A percentile compares a stretch with the other conserved stretches of the same genome.
These are phyloP conservation scores for Meredithiella fracta DNA, from an alignment of 2,329 filamentous ascomycete genomes.

Conservation along the genomic window DNA sequence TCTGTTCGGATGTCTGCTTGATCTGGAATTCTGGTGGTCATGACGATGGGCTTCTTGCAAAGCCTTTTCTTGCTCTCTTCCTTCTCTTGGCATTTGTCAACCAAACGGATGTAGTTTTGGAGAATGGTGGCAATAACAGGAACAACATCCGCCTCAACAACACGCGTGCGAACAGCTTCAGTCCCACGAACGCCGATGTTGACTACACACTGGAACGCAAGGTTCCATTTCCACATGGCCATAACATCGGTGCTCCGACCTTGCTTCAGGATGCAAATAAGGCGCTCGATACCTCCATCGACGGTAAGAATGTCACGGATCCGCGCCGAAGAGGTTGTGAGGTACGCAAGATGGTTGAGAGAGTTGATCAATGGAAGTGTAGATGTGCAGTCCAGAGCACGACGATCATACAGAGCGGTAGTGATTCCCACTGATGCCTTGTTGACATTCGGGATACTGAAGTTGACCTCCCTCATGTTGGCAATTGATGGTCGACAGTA, in stretches of 20 bases:
- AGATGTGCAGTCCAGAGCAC: slow-evolving; percentile 94
- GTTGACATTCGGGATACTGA: slow-evolving; percentile 98
- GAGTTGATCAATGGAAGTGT: slow-evolving; percentile 97
- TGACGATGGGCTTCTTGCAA: slow-evolving; percentile 24
- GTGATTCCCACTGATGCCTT: slow-evolving; percentile 99
- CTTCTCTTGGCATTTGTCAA: slow-evolving; percentile 80
- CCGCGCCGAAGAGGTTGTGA: slow-evolving; percentile 91
- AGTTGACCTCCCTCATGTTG: slow-evolving; percentile 98
- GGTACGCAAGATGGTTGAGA: slow-evolving; percentile 93
- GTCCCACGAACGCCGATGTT: slow-evolving; percentile 96
- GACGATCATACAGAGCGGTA: slow-evolving; percentile 90
- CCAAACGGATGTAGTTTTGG: slow-evolving; percentile 94
- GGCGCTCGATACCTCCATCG: slow-evolving; percentile 90
- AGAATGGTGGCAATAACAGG: slow-evolving; percentile 96
- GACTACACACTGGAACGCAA: slow-evolving; percentile 96
- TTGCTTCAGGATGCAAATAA: slow-evolving; percentile 96
- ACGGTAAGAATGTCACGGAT: slow-evolving; percentile 96
- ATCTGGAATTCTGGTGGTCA: slow-evolving; percentile 18
- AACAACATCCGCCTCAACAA: slow-evolving; percentile 98
- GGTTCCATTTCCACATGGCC: slow-evolving; percentile 99
- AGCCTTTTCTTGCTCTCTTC: slow-evolving; percentile 34
- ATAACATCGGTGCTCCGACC: slow-evolving; percentile 95
- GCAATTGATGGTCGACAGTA: background rate
- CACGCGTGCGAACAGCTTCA: slow-evolving; percentile 80
- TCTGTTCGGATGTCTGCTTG: slow-evolving; percentile 27